A percentile compares a stretch with the other conserved stretches of the same genome.
Evolutionary conservation across 768 basidiomycete genomes (phyloP).

Genomic region (Termitomyces sp.): DNA sequence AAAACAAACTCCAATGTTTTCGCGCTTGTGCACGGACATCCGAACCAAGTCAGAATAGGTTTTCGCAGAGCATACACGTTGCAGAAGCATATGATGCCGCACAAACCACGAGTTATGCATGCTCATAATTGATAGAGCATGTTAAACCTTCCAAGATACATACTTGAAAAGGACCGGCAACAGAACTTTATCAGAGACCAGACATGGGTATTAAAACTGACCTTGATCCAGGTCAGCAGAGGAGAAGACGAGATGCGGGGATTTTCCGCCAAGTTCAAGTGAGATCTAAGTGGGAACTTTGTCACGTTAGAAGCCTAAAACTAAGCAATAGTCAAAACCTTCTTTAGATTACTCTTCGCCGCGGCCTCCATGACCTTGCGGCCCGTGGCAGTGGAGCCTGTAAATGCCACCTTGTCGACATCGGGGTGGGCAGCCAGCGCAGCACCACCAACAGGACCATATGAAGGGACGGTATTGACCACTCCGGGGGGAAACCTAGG

Average conservation of each 20-base stretch:
- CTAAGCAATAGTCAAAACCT: constrained; percentile 35
- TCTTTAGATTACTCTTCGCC: constrained; percentile 91
- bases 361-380: constrained; percentile 89
- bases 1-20: background rate
- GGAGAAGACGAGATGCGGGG: constrained; percentile 84
- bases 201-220: constrained; percentile 19
- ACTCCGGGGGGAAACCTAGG: constrained; percentile 86
- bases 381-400: constrained; percentile 87
- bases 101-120: background rate
- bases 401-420: constrained; percentile 95
- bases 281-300: constrained; percentile 49
- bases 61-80: background rate
- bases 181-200: background rate
- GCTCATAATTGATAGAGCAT: background rate
- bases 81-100: background rate
- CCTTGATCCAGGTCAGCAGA: constrained; percentile 89
- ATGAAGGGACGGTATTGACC: constrained; percentile 81
- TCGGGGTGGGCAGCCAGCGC: constrained; percentile 77
- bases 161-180: background rate
- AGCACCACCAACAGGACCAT: constrained; percentile 78
- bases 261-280: constrained; percentile 92
- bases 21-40: background rate
- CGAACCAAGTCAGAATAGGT: background rate
- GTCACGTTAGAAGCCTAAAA: constrained; percentile 6
- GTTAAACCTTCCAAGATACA: background rate